Evolutionary conservation across 2,329 filamentous ascomycete species (phyloP), one percentile per base, ranked within the genome.

Genomic region (Domatiomyces globalis): DNA sequence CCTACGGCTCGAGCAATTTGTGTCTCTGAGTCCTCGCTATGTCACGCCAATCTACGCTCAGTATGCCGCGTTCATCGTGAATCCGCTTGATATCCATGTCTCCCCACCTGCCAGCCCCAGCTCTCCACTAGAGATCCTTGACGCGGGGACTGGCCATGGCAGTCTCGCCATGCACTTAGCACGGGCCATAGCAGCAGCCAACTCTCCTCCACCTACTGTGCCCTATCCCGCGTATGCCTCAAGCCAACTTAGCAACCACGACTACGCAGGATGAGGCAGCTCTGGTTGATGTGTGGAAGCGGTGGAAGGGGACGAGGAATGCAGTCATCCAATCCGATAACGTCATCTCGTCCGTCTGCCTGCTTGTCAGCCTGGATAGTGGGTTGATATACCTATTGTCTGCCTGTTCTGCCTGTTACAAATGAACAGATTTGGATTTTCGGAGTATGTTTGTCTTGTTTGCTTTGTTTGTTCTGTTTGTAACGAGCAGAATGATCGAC

Each of bases 91-190:
- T 63, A 73, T 92, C 45, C 81, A 90, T 63, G 80, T 27, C 63
- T 70, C 2, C 63, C 67, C 5, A 48, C 64, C 68, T 10, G 59
- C 59, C 15, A 20, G 48, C 19, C 12, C 27, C 2, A 56, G 59
- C 39, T 66, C 71, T 7, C 77, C 74, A 0, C 65, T 89, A 10
- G 84, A 90, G 63, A 85, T 92, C 45, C 80, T 92, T 49, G 87
- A 92, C 67, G 85, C 85, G 45, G 86, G 87, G 15, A 92, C 86
- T 2, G 87, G 86, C n/a, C 85, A 89, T 72, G 87, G 86, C 53
- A 81, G 83, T 33, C 67, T 92, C 53, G 90, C 85, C 0, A 67
- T 92, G 4, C 79, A 89, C 62, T 73, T 92, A 19, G 81, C 85
- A 27, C 77, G 84, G 49, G 84, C 85, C 2, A 78, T 92, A 45